Percentiles rank a stretch among this genome's conserved stretches.
These are phyloP conservation scores for Ustilago cynodontis DNA, from an alignment of 1,284 basidiomycete genomes.

Conservation along the genomic window DNA sequence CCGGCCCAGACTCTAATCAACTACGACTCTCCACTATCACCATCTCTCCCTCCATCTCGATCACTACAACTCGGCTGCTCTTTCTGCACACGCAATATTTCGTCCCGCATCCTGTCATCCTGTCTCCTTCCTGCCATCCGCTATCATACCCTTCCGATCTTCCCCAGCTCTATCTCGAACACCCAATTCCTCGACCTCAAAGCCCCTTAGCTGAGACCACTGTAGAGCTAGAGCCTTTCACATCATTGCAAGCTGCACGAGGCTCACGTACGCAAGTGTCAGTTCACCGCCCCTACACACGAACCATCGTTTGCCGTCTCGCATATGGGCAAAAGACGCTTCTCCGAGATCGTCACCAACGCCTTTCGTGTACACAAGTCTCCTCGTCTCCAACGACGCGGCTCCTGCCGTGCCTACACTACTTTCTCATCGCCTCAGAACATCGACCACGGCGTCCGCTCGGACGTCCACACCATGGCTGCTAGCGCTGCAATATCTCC, in stretches of 20 bases:
- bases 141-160: neutral
- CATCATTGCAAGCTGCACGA: neutral
- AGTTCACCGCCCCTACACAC: neutral
- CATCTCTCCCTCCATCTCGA: neutral
- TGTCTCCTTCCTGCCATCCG: neutral
- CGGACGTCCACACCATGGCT: constrained; percentile 34
- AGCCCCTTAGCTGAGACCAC: neutral
- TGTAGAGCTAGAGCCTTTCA: neutral
- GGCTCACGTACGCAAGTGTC: neutral
- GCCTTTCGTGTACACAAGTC: constrained; percentile 18
- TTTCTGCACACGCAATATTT: neutral
- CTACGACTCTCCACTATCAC: neutral
- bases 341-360: constrained; percentile 32
- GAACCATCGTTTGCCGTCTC: neutral
- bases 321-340: constrained; percentile 43
- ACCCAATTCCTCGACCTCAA: no score
- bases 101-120: neutral
- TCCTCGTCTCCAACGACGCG: constrained; percentile 3
- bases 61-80: neutral
- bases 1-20: constrained; percentile 22
- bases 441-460: constrained; percentile 15
- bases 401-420: constrained; percentile 9
- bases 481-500: constrained; percentile 24
- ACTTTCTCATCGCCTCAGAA: constrained; percentile 1
- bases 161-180: neutral